Evolutionary conservation across 768 basidiomycete genomes (phyloP), one percentile per base, ranked within the genome.

Genomic region (Strobilomyces echinocephalus): DNA sequence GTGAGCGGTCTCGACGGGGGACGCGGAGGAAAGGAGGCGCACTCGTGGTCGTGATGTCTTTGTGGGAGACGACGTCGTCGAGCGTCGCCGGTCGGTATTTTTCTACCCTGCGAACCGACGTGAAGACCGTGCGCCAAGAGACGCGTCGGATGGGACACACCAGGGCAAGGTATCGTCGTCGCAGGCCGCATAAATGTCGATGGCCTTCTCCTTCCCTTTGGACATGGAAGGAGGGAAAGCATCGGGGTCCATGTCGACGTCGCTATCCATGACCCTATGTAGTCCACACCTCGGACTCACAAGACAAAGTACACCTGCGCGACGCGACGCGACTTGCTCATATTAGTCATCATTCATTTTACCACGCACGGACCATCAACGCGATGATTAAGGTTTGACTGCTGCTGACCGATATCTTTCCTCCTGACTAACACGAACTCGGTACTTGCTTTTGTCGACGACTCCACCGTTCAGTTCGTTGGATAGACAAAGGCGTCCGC

Each of bases 41-140:
- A 98, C 97, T 97, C 8, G 97, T 99, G 43, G 76, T 82, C 2
- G 88, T 97, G 59, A 98, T 98, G 66, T 97, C 93, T 59, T 89
- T 86, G 66, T 99, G 97, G 0, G 95, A 95, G 8, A 99, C 97
- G 20, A 99, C 92, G 62, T 98, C 97, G 62, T 88, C 85, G 52
- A 99, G 73, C 3, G 88, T 87, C 9, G 86, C 87, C 12, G 97
- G 97, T 50, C 97, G 75, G 73, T 97, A 98, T 72, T 98, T 97
- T 71, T 99, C 95, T 35, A 98, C 97, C 95, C 95, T 95, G 41
- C 47, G 50, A 18, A 30, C 58, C 44, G 38, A 40, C 21, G 9
- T 8, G 24, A 24, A 24, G 24, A 24, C 24, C 24, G 24, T 4
- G 24, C 24, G 24, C 24, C 24, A 24, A 24, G 24, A 28, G 31